phyloP scores from a whole-genome alignment of 2,329 filamentous ascomycete genomes.

The Paraconiothyrium sp. region DNA sequence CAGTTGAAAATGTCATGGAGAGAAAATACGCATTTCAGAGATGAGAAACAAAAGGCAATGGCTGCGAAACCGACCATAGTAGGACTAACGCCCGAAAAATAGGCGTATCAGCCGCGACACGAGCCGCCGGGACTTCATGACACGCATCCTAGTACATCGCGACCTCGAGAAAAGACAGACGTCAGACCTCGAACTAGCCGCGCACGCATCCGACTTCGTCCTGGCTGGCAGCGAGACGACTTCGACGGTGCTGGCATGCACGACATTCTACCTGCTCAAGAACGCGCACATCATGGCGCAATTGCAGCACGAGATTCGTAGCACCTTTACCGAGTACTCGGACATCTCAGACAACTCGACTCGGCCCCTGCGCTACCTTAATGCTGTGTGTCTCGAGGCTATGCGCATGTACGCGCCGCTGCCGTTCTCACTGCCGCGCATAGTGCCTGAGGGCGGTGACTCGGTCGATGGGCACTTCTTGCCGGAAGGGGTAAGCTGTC shows the following conservation, averaged over 20 bases:
- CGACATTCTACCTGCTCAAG: constrained; percentile 38
- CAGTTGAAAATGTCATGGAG: too few species aligned
- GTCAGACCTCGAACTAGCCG: constrained; percentile 24
- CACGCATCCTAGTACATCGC: constrained; percentile 3
- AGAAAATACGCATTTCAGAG: too few species aligned
- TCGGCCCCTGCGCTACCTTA: constrained; percentile 25
- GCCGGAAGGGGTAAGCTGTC: constrained; percentile 25
- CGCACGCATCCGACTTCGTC: constrained; percentile 20
- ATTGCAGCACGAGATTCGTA: constrained; percentile 30
- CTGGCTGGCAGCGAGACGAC: constrained; percentile 52
- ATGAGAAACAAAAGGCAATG: too few species aligned
- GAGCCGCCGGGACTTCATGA: constrained; percentile 27
- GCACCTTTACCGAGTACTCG: constrained; percentile 21
- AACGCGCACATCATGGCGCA: constrained; percentile 22
- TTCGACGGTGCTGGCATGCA: constrained; percentile 44
- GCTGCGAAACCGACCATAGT: too few species aligned
- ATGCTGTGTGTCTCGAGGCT: constrained; percentile 28
- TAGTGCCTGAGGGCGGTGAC: constrained; percentile 23
- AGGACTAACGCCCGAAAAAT: too few species aligned
- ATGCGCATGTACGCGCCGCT: constrained; percentile 35
- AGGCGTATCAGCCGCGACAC: too few species aligned
- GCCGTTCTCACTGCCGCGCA: constrained; percentile 18
- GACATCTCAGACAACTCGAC: constrained; percentile 29
- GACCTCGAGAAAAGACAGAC: not conserved
- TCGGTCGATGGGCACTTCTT: constrained; percentile 26